Percentiles rank a stretch among this genome's conserved stretches.
Evolutionary conservation across 805 yeast species (phyloP).

Genomic region (Hanseniaspora mollemarum): DNA sequence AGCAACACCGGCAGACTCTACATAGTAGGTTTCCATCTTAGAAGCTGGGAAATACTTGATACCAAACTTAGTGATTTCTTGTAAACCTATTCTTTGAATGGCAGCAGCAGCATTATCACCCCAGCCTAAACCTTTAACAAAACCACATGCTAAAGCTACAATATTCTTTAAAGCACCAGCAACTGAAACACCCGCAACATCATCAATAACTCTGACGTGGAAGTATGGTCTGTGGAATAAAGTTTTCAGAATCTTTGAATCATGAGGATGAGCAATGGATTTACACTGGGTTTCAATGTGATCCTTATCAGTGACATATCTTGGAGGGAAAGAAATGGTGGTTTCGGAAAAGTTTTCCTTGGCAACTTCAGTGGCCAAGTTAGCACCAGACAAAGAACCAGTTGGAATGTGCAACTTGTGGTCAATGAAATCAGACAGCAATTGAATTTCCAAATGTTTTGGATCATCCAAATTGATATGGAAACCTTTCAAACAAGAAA

Average conservation of each 20-base stretch:
- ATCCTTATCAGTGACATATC: slow-evolving; percentile 49
- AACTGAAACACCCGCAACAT: slow-evolving; percentile 90
- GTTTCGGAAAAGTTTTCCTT: slow-evolving; percentile 94
- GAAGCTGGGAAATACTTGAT: slow-evolving; percentile 67
- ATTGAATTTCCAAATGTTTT: slow-evolving; percentile 68
- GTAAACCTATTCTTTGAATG: slow-evolving; percentile 86
- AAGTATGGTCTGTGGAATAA: slow-evolving; percentile 95
- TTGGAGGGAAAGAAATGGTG: slow-evolving; percentile 68
- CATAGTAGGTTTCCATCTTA: slow-evolving; percentile 69
- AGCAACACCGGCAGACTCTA: slow-evolving; percentile 95
- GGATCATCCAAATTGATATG: slow-evolving; percentile 40
- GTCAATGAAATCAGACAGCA: slow-evolving; percentile 67
- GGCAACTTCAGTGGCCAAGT: slow-evolving; percentile 95
- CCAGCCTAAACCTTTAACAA: slow-evolving; percentile 97
- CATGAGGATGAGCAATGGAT: slow-evolving; percentile 48
- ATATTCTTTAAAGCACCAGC: slow-evolving; percentile 97
- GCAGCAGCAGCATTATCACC: slow-evolving; percentile 98
- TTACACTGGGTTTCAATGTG: slow-evolving; percentile 12
- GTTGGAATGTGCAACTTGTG: slow-evolving; percentile 76
- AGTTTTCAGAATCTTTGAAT: slow-evolving; percentile 45
- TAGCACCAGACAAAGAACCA: slow-evolving; percentile 96
- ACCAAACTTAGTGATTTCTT: slow-evolving; percentile 83
- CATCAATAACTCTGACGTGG: slow-evolving; percentile 87
- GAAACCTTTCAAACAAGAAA: slow-evolving; percentile 91
- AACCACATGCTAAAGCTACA: slow-evolving; percentile 92